Conservation (phyloP, 768 basidiomycete species). For the Strobilomyces echinocephalus region DNA sequence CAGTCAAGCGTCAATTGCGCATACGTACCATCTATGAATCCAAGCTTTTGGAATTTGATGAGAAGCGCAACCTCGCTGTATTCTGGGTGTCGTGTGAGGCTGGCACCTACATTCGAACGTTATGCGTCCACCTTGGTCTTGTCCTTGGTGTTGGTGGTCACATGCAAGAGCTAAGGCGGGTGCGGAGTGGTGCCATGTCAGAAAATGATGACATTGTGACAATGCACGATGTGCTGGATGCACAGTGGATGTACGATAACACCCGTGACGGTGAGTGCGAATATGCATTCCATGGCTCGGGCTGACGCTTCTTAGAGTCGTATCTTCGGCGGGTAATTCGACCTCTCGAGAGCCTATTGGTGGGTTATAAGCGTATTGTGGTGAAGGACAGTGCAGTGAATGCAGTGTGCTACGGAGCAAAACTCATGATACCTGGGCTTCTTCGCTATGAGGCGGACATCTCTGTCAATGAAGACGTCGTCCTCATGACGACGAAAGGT, state of each 20-base stretch:
- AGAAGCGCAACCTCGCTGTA: slow-evolving; percentile 91
- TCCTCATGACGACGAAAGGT: slow-evolving; percentile 99
- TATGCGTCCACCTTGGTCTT: slow-evolving; percentile 95
- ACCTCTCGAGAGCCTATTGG: slow-evolving; percentile 88
- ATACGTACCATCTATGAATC: slow-evolving; percentile 97
- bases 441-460: slow-evolving; percentile 96
- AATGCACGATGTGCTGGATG: slow-evolving; percentile 99
- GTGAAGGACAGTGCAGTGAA: slow-evolving; percentile 99
- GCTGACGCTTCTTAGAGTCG: slow-evolving; percentile 56
- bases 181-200: slow-evolving; percentile 91
- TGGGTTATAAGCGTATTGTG: slow-evolving; percentile 97
- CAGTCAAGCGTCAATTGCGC: slow-evolving; percentile 96
- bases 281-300: slow-evolving; percentile 3
- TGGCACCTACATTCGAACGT: slow-evolving; percentile 92
- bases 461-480: slow-evolving; percentile 90
- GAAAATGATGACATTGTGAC: slow-evolving; percentile 98
- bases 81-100: slow-evolving; percentile 99
- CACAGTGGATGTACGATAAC: slow-evolving; percentile 98
- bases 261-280: slow-evolving; percentile 77
- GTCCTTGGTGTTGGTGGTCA: slow-evolving; percentile 97
- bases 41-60: slow-evolving; percentile 93
- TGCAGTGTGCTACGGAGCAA: slow-evolving; percentile 98
- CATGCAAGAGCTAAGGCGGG: slow-evolving; percentile 97
- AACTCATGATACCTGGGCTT: slow-evolving; percentile 98
- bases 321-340: slow-evolving; percentile 94